Conservation (phyloP, 2,329 filamentous ascomycete genomes). For the Botryotinia globosa region DNA sequence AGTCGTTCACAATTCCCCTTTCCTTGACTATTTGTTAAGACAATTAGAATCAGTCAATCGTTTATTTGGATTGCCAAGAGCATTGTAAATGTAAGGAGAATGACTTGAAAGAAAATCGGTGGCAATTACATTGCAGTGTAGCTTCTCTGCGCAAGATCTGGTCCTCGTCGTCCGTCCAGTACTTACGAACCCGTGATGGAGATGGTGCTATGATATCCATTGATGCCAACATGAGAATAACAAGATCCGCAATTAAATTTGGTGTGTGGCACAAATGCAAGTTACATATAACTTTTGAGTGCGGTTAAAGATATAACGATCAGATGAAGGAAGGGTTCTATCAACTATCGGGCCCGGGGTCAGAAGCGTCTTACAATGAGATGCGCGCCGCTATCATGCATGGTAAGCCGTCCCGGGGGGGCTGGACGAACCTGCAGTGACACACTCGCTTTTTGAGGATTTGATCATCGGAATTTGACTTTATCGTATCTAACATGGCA, state of each 20-base stretch:
- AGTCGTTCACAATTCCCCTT: conserved; percentile 16
- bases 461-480: not conserved
- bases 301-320: conserved; percentile 14
- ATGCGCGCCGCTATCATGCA: not conserved
- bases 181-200: conserved; percentile 14
- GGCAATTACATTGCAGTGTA: conserved; percentile 14
- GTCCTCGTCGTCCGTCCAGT: conserved; percentile 15
- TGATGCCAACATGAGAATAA: conserved; percentile 12
- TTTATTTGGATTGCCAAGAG: not conserved
- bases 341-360: conserved; percentile 13
- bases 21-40: conserved; percentile 6
- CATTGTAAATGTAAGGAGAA: not conserved
- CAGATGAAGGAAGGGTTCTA: conserved; percentile 15
- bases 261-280: conserved; percentile 16
- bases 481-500: conserved; percentile 7
- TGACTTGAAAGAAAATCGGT: not conserved
- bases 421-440: conserved; percentile 8
- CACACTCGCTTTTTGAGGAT: conserved; percentile 3
- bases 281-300: conserved; percentile 14
- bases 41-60: not conserved
- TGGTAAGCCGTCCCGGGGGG: conserved; percentile 12
- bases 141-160: conserved; percentile 17
- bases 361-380: conserved; percentile 8
- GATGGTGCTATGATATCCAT: conserved; percentile 13
- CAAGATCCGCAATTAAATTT: conserved; percentile 16